Evolutionary conservation across 139 green algal genomes (phyloP).

Genomic region (Asterochloris sp.): DNA sequence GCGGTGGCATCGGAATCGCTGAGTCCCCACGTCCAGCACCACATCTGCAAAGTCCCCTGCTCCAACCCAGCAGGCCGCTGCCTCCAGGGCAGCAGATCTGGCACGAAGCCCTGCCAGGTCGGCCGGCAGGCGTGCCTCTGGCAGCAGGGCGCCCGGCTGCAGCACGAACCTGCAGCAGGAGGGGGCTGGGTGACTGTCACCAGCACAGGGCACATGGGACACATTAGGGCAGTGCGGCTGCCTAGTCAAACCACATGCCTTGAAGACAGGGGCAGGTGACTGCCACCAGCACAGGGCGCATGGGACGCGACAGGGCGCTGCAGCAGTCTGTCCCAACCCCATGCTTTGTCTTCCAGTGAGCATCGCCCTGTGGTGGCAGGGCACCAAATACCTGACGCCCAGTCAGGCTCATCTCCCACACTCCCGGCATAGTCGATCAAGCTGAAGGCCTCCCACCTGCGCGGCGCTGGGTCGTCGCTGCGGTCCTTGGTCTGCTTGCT

Average conservation of each 20-base stretch:
- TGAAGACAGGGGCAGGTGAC: too few relatives aligned
- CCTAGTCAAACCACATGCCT: too few relatives aligned
- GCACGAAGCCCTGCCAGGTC: conserved; percentile 11
- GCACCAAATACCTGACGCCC: too few relatives aligned
- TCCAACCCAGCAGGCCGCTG: not conserved
- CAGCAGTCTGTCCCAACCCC: too few relatives aligned
- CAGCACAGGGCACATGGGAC: too few relatives aligned
- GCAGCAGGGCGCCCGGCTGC: conserved; percentile 22
- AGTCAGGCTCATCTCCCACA: too few relatives aligned
- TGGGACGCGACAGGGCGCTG: too few relatives aligned
- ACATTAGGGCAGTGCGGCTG: too few relatives aligned
- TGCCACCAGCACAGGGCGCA: too few relatives aligned
- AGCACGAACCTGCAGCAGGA: conserved; percentile 23
- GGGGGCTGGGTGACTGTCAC: not conserved
- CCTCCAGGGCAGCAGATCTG: not conserved
- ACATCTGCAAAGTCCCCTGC: conserved; percentile 26
- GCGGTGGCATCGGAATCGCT: conserved; percentile 13
- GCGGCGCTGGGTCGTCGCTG: not conserved
- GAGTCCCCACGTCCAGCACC: not conserved
- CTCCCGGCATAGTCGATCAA: too few relatives aligned
- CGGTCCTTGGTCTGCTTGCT: not conserved
- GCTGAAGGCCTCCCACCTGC: not conserved
- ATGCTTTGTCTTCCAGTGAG: too few relatives aligned
- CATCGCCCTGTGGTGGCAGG: too few relatives aligned
- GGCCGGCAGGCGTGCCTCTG: conserved; percentile 8